These are phyloP conservation scores for Carpinus viminea DNA, from an alignment of 306 rosid genomes.

Conservation along the genomic window DNA sequence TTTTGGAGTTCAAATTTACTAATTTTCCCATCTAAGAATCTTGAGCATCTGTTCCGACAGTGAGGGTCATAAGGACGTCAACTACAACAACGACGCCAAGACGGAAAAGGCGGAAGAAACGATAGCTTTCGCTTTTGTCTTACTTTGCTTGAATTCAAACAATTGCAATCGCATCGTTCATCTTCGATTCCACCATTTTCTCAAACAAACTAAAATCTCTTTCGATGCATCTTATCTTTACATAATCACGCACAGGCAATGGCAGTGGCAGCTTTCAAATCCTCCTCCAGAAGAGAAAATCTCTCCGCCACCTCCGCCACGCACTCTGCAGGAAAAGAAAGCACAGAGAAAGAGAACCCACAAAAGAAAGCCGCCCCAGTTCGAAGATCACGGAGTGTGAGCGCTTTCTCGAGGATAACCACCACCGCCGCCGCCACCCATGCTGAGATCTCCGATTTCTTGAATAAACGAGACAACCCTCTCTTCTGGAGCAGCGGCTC, in stretches of 20 bases:
- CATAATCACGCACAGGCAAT: conserved; percentile 14
- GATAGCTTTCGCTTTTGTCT: background rate
- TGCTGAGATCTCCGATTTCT: conserved; percentile 50
- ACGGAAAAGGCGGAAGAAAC: background rate
- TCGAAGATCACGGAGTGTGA: conserved; percentile 84
- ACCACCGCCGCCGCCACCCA: background rate
- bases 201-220: background rate
- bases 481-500: conserved; percentile 48
- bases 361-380: conserved; percentile 47
- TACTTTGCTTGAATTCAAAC: too few species aligned
- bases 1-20: too few species aligned
- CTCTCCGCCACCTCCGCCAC: conserved; percentile 21
- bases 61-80: background rate
- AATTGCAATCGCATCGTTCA: background rate
- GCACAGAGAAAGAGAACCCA: conserved; percentile 4
- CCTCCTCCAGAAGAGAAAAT: conserved; percentile 67
- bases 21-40: too few species aligned
- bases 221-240: background rate
- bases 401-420: conserved; percentile 53
- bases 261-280: conserved; percentile 87
- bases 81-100: too few species aligned
- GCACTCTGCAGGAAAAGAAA: conserved; percentile 25
- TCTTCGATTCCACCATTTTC: background rate
- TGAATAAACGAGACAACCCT: conserved; percentile 85
- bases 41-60: too few species aligned